Base-by-base conservation (phyloP, 768 basidiomycete genomes). In the Kwoniella newhampshirensis region DNA sequence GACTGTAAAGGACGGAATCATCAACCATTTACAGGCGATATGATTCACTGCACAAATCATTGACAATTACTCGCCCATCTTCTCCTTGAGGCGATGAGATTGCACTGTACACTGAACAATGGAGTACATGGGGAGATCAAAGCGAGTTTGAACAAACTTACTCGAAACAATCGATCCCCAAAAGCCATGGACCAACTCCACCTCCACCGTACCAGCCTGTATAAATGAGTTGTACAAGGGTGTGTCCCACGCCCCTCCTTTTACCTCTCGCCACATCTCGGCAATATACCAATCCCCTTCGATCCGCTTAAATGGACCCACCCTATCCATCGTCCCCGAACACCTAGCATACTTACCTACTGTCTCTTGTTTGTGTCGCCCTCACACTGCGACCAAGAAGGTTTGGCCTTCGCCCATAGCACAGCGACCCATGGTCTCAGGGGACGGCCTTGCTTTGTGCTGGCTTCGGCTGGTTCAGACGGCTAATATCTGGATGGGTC, bases 381-480 rank as follows among this genome's bases (percentile, higher is more conserved):
- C 57, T 72, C 70, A 72, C 51, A 39, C 57, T 62, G 63, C 21
- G 21, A 44, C 59, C 58, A 41, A 51, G 61, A 52, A 70, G 63
- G 64, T 59, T 62, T 61, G 66, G 53, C 58, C 47, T 58, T 51
- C 66, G 66, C 71, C 63, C 71, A 70, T 70, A 62, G 68, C 71
- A 73, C 71, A 64, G 71, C 71, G 68, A 73, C 71, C 36, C 71
- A 70, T 64, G 55, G 66, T 67, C 64, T 67, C 63, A 73, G 63
- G 71, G 66, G 66, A 49, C 43, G 51, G 50, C 54, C 66, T 64
- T 48, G 56, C 60, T 59, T 70, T 73, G 71, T 70, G 71, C 66
- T 73, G 39, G 62, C 63, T 68, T 73, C 71, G 67, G 65, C 60
- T 51, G 67, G 67, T 70, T 73, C 71, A 73, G 54, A 60, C 46